Evolutionary conservation across 495 filamentous ascomycete species (phyloP).

Genomic region (Aspergillus campestris): DNA sequence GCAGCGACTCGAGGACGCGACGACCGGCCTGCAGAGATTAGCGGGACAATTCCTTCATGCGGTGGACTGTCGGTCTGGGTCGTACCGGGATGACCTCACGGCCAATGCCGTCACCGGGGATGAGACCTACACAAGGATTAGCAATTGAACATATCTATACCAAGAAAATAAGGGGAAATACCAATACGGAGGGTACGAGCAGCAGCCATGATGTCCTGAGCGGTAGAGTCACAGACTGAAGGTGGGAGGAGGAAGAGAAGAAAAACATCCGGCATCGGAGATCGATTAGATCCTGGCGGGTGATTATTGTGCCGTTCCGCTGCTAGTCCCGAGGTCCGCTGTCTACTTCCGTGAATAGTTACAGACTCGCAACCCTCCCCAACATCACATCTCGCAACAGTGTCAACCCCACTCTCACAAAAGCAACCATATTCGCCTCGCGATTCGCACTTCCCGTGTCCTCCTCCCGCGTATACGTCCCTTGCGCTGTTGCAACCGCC

Average conservation of each 20-base stretch:
- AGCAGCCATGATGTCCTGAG: slow-evolving; percentile 29
- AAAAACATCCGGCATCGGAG: no score
- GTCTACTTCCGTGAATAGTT: no score
- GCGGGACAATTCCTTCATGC: slow-evolving; percentile 7
- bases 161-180: slow-evolving; percentile 17
- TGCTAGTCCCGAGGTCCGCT: no score
- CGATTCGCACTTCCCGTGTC: slow-evolving; percentile 45
- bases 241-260: no score
- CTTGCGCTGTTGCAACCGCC: slow-evolving; percentile 43
- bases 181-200: slow-evolving; percentile 53
- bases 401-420: slow-evolving; percentile 47
- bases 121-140: slow-evolving; percentile 58
- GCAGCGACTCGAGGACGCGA: slow-evolving; percentile 81
- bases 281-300: no score
- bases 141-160: slow-evolving; percentile 14
- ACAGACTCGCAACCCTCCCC: slow-evolving; percentile 17
- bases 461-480: slow-evolving; percentile 41
- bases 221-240: no score
- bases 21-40: slow-evolving; percentile 57
- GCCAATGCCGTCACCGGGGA: slow-evolving; percentile 97
- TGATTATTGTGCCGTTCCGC: no score
- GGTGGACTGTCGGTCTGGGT: slow-evolving; percentile 7
- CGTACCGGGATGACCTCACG: slow-evolving; percentile 87
- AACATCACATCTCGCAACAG: slow-evolving; percentile 49
- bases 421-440: slow-evolving; percentile 53